phyloP scores from a whole-genome alignment of 1,284 basidiomycete genomes.

The Stereum hirsutum region DNA sequence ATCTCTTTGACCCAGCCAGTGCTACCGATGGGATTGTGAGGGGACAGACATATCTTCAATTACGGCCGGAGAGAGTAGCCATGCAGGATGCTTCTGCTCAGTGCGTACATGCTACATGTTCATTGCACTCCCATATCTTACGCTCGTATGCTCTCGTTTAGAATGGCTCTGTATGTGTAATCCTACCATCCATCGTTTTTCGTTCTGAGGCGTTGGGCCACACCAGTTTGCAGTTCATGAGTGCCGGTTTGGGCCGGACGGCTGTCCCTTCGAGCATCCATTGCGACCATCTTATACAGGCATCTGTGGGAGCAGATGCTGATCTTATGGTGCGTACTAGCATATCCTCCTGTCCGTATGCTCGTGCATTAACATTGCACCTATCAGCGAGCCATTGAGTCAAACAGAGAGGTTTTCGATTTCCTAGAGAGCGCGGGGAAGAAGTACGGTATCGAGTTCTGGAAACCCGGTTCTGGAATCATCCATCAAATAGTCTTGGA shows the following conservation, averaged over 20 bases:
- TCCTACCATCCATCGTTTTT: constrained; percentile 5
- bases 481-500: constrained; percentile 99
- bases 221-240: constrained; percentile 93
- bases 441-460: constrained; percentile 95
- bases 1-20: constrained; percentile 76
- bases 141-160: constrained; percentile 16
- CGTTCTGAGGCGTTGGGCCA: no score
- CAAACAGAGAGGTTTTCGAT: constrained; percentile 96
- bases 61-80: constrained; percentile 89
- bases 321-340: constrained; percentile 65
- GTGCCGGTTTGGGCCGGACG: constrained; percentile 80
- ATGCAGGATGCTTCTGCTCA: constrained; percentile 99
- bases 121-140: neutral
- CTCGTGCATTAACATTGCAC: constrained; percentile 4
- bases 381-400: constrained; percentile 69
- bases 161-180: constrained; percentile 66
- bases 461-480: constrained; percentile 92
- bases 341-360: neutral
- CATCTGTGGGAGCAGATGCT: constrained; percentile 72
- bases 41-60: constrained; percentile 87
- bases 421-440: constrained; percentile 92
- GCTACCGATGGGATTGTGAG: constrained; percentile 60
- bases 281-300: constrained; percentile 96
- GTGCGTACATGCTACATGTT: constrained; percentile 31
- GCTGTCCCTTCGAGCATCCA: constrained; percentile 88